A percentile compares a stretch with the other conserved stretches of the same genome.
Conservation (phyloP, 768 basidiomycete genomes). For the Suillus clintonianus region DNA sequence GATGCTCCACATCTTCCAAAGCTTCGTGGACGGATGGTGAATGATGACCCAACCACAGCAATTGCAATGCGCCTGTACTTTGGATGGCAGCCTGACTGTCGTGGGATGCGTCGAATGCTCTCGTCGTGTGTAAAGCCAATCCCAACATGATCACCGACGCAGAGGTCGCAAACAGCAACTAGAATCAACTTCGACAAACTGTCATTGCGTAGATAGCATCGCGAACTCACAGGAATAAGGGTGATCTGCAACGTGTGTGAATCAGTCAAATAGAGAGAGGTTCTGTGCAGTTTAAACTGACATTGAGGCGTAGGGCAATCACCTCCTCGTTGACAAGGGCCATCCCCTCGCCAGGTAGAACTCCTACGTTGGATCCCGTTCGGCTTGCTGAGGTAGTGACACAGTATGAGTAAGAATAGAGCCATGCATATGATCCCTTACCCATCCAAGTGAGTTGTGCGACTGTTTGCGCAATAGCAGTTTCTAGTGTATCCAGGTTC, state of each 20-base stretch:
- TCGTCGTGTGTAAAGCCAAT: not conserved
- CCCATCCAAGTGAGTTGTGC: slow-evolving; percentile 1
- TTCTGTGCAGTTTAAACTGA: not conserved
- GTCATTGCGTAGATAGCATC: not conserved
- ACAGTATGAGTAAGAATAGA: not conserved
- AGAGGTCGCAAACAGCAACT: slow-evolving; percentile 1
- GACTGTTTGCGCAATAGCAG: not conserved
- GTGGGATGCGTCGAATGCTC: not conserved
- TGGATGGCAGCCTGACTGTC: not conserved
- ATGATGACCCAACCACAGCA: not conserved
- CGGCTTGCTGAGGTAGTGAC: not conserved
- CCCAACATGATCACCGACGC: slow-evolving; percentile 4
- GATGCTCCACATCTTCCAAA: not conserved
- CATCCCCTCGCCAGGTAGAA: not conserved
- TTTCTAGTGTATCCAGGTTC: not conserved
- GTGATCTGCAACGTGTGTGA: not conserved
- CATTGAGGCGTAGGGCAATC: not conserved
- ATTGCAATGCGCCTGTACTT: not conserved
- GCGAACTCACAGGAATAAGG: not conserved
- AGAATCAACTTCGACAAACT: not conserved
- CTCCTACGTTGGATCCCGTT: not conserved
- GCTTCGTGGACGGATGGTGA: not conserved
- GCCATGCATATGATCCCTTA: not conserved
- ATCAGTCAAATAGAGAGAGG: not conserved
- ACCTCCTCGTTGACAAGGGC: not conserved